Evolutionary conservation across 257 asterid genomes (phyloP).

Genomic region (Solanum chilense): DNA sequence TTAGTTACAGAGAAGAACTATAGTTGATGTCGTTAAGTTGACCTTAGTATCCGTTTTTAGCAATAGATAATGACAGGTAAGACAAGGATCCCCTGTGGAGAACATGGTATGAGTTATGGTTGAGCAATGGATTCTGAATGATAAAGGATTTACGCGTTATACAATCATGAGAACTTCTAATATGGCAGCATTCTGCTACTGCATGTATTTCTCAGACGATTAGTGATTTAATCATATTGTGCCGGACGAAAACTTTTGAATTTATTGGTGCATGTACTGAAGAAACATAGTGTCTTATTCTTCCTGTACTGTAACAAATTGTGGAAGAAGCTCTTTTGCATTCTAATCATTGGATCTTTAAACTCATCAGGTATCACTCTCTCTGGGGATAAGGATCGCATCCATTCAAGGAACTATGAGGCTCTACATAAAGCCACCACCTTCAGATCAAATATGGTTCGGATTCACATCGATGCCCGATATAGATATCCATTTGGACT

Average conservation of each 20-base stretch:
- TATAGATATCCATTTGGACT: slow-evolving; percentile 67
- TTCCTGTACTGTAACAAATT: background rate
- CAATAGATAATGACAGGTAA: background rate
- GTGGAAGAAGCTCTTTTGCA: background rate
- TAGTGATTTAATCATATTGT: background rate
- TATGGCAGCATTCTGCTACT: background rate
- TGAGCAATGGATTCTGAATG: background rate
- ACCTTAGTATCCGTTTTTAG: background rate
- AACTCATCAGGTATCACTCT: slow-evolving; percentile 67
- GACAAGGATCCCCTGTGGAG: background rate
- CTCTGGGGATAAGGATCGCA: slow-evolving; percentile 66
- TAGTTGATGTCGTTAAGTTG: background rate
- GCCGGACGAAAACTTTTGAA: background rate
- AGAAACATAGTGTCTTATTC: background rate
- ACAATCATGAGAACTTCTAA: background rate
- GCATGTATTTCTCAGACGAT: background rate
- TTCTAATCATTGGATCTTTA: slow-evolving; percentile 10
- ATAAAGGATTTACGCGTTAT: background rate
- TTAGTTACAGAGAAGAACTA: background rate
- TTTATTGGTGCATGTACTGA: background rate
- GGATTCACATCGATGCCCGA: slow-evolving; percentile 91
- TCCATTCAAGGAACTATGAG: slow-evolving; percentile 77
- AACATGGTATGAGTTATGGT: background rate
- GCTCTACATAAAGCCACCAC: slow-evolving; percentile 80
- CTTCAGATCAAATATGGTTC: slow-evolving; percentile 92